A percentile compares a stretch with the other conserved stretches of the same genome.
phyloP scores from a whole-genome alignment of 2,329 filamentous ascomycete species.

The Stagonosporopsis rhizophila region DNA sequence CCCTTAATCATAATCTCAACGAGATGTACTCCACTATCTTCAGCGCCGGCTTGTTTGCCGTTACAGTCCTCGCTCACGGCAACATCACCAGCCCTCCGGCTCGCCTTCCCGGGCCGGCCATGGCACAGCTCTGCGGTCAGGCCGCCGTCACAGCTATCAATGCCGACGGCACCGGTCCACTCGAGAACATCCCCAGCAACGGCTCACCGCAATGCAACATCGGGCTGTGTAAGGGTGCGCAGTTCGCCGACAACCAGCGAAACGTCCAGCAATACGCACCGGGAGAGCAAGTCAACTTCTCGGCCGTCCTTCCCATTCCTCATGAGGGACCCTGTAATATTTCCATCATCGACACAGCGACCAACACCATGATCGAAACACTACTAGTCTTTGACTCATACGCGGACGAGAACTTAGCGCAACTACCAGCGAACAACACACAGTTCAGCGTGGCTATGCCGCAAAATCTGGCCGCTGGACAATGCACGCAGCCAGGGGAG shows the following conservation, averaged over 20 bases:
- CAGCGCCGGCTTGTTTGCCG: constrained; percentile 14
- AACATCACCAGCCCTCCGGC: constrained; percentile 59
- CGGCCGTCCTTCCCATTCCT: constrained; percentile 58
- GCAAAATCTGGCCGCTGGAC: constrained; percentile 47
- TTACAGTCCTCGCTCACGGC: constrained; percentile 55
- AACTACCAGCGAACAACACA: constrained; percentile 53
- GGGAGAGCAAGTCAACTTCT: constrained; percentile 52
- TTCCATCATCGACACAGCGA: constrained; percentile 64
- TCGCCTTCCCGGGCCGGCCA: constrained; percentile 59
- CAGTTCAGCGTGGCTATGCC: constrained; percentile 63
- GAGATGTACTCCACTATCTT: constrained; percentile 9
- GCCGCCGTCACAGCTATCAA: constrained; percentile 60
- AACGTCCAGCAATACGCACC: constrained; percentile 59
- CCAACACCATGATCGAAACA: constrained; percentile 58
- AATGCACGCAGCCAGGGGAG: constrained; percentile 56
- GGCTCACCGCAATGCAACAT: constrained; percentile 57
- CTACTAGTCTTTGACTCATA: constrained; percentile 37
- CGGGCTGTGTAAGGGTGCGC: constrained; percentile 65
- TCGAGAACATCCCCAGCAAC: constrained; percentile 58
- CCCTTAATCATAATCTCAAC: constrained; percentile 4
- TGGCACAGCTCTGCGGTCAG: constrained; percentile 59
- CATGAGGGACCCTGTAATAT: constrained; percentile 65
- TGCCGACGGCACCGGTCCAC: constrained; percentile 52
- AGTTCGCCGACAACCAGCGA: constrained; percentile 63
- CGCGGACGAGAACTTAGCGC: constrained; percentile 40